Base-by-base conservation (phyloP, 2,329 filamentous ascomycete species). In the Pseudodiploospora longispora region DNA sequence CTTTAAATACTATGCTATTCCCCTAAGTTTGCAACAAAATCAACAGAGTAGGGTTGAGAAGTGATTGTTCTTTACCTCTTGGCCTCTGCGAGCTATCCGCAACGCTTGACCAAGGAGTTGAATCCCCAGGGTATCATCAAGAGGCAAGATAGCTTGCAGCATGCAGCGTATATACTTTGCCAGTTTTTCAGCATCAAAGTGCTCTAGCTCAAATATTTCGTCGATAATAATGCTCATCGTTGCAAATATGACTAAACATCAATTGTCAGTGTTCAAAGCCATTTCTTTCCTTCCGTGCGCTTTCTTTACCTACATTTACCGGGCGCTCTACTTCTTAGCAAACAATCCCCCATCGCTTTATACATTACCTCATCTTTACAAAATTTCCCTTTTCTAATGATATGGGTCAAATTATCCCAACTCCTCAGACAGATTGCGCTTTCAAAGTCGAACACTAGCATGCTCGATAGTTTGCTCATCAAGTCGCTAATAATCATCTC, bases 361-460 rank as follows among this genome's bases (percentile, higher is more conserved):
- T 77, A 77, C 12, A 76, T 67, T 4, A 58, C 52, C 31, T 70
- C 62, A 41, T 69, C 68, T 12, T 63, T 60, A 44, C 71, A 78
- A 1, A 55, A 42, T 5, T 62, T 63, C 1, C 73, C 71, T 42
- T 69, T 72, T 43, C 72, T 56, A 27, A 93, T 73, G 6, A 88
- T 76, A 10, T 67, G 61, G 5, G 71, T 66, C 1, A 94, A 65
- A 33, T 77, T 72, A 36, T 85, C 75, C 83, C 83, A 93, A 19
- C 75, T 70, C 47, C 80, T 75, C 4, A 93, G 67, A 30, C 70
- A 72, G 34, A 85, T 66, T 0, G 83, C 79, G 3, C 80, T 83
- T 65, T 95, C 89, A 48, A 95, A 85, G 51, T 93, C 85, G 51
- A 90, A 86, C 1, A 84, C 78, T 6, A 87, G 67, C 12, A 95